Conservation (phyloP, 805 yeast genomes). For the Sporopachydermia quercuum region DNA sequence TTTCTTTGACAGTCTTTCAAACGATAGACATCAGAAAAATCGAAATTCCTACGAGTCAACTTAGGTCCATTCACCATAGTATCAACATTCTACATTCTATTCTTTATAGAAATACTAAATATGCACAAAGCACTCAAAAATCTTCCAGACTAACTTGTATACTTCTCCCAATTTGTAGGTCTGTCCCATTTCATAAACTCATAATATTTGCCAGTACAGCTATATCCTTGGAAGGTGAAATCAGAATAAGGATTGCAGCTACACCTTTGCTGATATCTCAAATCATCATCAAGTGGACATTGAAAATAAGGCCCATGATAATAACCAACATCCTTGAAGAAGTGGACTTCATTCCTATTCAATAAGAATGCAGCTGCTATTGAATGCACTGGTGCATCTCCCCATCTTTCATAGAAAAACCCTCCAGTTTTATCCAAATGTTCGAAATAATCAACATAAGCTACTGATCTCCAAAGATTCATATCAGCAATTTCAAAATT, state of each 20-base stretch:
- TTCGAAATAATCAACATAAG: conserved; percentile 58
- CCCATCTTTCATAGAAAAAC: conserved; percentile 91
- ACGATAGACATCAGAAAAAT: too few species aligned
- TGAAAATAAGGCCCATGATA: conserved; percentile 69
- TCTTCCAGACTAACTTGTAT: too few species aligned
- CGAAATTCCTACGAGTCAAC: too few species aligned
- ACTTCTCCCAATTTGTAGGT: too few species aligned
- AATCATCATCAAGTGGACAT: conserved; percentile 55
- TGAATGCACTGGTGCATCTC: conserved; percentile 88
- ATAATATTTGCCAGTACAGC: conserved; percentile 55
- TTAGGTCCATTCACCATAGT: too few species aligned
- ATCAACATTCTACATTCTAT: too few species aligned
- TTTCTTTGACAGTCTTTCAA: too few species aligned
- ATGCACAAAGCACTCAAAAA: too few species aligned
- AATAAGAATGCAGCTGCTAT: conserved; percentile 73
- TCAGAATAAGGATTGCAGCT: conserved; percentile 54
- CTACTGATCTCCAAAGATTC: conserved; percentile 60
- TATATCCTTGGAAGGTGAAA: conserved; percentile 62
- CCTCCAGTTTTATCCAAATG: conserved; percentile 72
- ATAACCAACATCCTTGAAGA: conserved; percentile 77
- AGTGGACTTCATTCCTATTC: conserved; percentile 55
- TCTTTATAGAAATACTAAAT: too few species aligned
- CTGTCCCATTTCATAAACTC: conserved; percentile 38
- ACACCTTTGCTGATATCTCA: conserved; percentile 49
- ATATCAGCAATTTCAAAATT: conserved; percentile 74